A percentile compares a stretch with the other conserved stretches of the same genome.
These are phyloP conservation scores for Boletus sp. DNA, from an alignment of 768 basidiomycete species.

Conservation along the genomic window DNA sequence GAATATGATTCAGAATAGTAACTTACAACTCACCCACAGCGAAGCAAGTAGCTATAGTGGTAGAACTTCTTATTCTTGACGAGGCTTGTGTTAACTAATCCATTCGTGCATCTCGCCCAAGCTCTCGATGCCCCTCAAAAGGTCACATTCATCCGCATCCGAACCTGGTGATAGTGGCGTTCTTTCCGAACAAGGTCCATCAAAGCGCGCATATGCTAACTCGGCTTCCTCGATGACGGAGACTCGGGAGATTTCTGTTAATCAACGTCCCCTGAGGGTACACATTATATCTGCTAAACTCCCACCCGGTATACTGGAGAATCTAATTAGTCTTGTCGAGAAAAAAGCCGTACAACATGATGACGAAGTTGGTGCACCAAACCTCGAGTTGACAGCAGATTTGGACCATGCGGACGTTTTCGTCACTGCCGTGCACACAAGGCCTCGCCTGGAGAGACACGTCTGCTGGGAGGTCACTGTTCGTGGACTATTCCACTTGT, in stretches of 20 bases:
- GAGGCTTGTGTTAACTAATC: neutral
- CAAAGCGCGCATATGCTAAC: slow-evolving; percentile 8
- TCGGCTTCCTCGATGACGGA: slow-evolving; percentile 7
- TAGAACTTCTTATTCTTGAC: too few species aligned
- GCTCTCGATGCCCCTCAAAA: slow-evolving; percentile 13
- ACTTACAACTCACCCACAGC: too few species aligned
- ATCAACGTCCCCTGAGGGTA: slow-evolving; percentile 17
- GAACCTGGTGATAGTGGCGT: neutral
- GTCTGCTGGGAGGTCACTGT: slow-evolving; percentile 65
- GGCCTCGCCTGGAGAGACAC: slow-evolving; percentile 68
- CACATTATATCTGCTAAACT: slow-evolving; percentile 36
- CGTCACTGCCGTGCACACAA: slow-evolving; percentile 65
- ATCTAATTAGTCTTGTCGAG: slow-evolving; percentile 30
- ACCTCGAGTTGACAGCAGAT: slow-evolving; percentile 38
- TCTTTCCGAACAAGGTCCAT: slow-evolving; percentile 3
- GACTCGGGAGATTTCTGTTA: slow-evolving; percentile 2
- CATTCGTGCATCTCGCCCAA: neutral
- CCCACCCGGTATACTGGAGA: slow-evolving; percentile 13
- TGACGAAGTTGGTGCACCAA: neutral
- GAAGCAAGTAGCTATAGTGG: too few species aligned
- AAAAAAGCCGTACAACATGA: neutral
- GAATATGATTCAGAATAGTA: too few species aligned
- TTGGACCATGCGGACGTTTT: slow-evolving; percentile 58
- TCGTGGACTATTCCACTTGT: slow-evolving; percentile 27
- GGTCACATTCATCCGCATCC: slow-evolving; percentile 5